Evolutionary conservation across 257 asterid genomes (phyloP).

Genomic region (Scutellaria minor): DNA sequence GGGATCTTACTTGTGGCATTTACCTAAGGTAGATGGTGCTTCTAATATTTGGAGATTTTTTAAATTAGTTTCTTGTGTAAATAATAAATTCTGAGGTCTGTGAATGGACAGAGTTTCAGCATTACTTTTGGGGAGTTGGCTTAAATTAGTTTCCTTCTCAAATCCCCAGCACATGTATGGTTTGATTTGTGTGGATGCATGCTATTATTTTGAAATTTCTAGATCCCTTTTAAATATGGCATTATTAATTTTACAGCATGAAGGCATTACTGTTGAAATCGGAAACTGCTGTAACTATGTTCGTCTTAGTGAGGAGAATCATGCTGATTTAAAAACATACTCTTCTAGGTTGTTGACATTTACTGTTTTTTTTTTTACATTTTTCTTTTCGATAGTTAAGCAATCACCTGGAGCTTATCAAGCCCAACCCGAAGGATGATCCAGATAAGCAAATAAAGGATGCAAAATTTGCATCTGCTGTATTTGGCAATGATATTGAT

Average conservation of each 20-base stretch:
- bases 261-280: conserved; percentile 4
- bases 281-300: not conserved
- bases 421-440: conserved; percentile 88
- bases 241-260: not conserved
- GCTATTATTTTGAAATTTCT: conserved; percentile 9
- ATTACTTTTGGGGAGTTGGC: not conserved
- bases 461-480: conserved; percentile 76
- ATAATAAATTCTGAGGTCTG: not conserved
- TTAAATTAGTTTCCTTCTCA: not conserved
- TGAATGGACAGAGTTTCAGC: not conserved
- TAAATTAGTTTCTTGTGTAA: too few species aligned
- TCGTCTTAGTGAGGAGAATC: not conserved
- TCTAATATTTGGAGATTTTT: not conserved
- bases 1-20: conserved; percentile 19
- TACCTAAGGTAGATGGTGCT: not conserved
- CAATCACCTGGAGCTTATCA: conserved; percentile 96
- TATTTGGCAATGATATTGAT: conserved; percentile 70
- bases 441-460: conserved; percentile 83
- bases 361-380: not conserved
- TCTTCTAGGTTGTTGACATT: conserved; percentile 6
- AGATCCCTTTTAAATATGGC: not conserved
- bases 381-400: conserved; percentile 58
- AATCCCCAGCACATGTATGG: not conserved
- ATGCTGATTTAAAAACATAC: not conserved
- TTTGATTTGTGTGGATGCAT: not conserved